Conservation (phyloP, 306 rosid genomes). For the Pterocarpus santalinus region DNA sequence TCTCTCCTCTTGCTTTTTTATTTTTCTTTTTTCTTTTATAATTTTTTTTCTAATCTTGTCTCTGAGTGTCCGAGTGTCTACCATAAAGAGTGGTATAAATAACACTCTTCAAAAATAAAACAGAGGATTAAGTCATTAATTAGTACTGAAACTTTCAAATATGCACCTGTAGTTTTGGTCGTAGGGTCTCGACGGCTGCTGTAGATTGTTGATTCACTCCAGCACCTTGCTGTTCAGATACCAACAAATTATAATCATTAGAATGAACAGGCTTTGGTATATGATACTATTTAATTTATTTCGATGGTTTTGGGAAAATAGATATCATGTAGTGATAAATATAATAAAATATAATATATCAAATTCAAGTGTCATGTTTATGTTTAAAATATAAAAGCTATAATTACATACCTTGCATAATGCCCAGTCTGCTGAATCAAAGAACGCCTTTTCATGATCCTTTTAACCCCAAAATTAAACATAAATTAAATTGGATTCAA, state of each 20-base stretch:
- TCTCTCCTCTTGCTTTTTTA: no score
- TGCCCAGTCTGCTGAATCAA: slow-evolving; percentile 99
- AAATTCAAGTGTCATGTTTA: background rate
- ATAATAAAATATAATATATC: no score
- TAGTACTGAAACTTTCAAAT: background rate
- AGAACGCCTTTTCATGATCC: slow-evolving; percentile 94
- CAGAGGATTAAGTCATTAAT: background rate
- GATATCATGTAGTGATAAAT: no score
- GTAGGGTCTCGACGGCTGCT: slow-evolving; percentile 76
- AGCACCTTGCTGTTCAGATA: slow-evolving; percentile 81
- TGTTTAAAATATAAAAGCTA: background rate
- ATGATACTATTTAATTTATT: slow-evolving; percentile 9
- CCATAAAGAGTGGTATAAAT: no score
- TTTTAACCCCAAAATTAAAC: slow-evolving; percentile 17
- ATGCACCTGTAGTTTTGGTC: slow-evolving; percentile 82
- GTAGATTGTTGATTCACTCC: slow-evolving; percentile 74
- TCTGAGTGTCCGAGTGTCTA: no score
- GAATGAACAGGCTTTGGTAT: background rate
- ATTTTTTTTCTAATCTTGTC: no score
- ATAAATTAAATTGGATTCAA: slow-evolving; percentile 4
- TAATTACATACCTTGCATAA: slow-evolving; percentile 75
- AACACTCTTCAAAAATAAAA: no score
- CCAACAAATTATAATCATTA: background rate
- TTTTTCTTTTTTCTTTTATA: no score
- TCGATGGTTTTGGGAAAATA: slow-evolving; percentile 5